These are phyloP conservation scores for Collybiopsis luxurians DNA, from an alignment of 768 basidiomycete genomes.

Conservation along the genomic window DNA sequence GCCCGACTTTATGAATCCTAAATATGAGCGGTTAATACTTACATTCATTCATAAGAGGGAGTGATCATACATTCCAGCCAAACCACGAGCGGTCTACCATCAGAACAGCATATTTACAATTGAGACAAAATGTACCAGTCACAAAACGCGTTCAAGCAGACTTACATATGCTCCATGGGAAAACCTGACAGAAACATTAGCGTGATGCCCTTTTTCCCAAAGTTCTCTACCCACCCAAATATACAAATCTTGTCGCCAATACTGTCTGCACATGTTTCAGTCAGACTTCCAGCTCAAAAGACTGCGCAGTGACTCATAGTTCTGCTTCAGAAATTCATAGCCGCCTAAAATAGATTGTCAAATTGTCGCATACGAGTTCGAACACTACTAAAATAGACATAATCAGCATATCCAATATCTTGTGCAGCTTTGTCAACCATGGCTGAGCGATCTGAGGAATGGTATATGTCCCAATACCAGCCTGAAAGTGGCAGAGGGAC, in stretches of 20 bases:
- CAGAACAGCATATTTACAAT: conserved; percentile 30
- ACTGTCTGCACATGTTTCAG: conserved; percentile 29
- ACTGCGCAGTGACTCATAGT: conserved; percentile 41
- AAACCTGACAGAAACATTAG: conserved; percentile 33
- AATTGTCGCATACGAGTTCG: too few species aligned
- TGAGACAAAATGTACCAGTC: conserved; percentile 41
- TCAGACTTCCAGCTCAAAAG: background rate
- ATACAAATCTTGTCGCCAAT: conserved; percentile 23
- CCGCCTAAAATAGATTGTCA: conserved; percentile 39
- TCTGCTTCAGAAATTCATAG: conserved; percentile 63
- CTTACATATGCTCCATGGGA: conserved; percentile 64
- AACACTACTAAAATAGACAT: too few species aligned
- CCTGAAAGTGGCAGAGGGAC: conserved; percentile 19
- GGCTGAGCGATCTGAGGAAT: conserved; percentile 50
- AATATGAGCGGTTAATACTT: background rate
- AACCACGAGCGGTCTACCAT: conserved; percentile 12
- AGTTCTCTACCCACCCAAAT: conserved; percentile 20
- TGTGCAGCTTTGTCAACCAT: conserved; percentile 30
- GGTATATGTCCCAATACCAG: conserved; percentile 63
- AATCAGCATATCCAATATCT: conserved; percentile 33
- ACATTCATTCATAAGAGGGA: background rate
- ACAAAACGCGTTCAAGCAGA: background rate
- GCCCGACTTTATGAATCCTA: conserved; percentile 25
- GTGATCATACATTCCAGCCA: conserved; percentile 1
- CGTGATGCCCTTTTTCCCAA: background rate